These are phyloP conservation scores for Globisporangium ultimum DNA, from an alignment of 352 stramenopile species.

Conservation along the genomic window DNA sequence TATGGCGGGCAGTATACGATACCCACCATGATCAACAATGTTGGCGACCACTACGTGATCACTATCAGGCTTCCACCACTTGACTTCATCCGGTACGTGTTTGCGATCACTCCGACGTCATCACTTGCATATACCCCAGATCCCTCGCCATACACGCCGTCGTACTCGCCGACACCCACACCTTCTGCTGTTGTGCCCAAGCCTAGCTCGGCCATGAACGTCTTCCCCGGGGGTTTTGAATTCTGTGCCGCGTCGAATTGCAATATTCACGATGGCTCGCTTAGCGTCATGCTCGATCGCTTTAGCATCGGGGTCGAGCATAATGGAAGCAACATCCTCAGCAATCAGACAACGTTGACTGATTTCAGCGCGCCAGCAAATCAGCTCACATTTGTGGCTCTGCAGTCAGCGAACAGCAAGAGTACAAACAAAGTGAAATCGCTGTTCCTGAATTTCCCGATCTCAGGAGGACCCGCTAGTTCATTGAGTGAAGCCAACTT, in stretches of 20 bases:
- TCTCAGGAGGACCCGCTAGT: too few species aligned
- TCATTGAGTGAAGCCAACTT: too few species aligned
- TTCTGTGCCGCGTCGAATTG: constrained; percentile 14
- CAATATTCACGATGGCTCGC: constrained; percentile 11
- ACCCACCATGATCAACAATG: too few species aligned
- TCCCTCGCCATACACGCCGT: background rate
- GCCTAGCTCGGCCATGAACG: constrained; percentile 5
- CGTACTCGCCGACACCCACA: background rate
- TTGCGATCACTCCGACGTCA: too few species aligned
- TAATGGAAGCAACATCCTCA: background rate
- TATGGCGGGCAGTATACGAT: too few species aligned
- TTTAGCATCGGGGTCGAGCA: background rate
- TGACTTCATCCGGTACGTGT: too few species aligned
- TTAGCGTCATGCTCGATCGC: constrained; percentile 16
- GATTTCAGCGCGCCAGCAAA: background rate
- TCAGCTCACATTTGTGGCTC: background rate
- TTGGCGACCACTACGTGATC: too few species aligned
- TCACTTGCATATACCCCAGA: too few species aligned
- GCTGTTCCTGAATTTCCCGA: too few species aligned
- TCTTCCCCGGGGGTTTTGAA: constrained; percentile 18
- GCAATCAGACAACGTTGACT: background rate
- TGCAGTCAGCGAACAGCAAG: too few species aligned
- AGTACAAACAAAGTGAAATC: too few species aligned
- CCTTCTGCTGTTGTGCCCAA: background rate
- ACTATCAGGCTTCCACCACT: too few species aligned